phyloP scores from a whole-genome alignment of 257 asterid species.

The Ophiorrhiza pumila region DNA sequence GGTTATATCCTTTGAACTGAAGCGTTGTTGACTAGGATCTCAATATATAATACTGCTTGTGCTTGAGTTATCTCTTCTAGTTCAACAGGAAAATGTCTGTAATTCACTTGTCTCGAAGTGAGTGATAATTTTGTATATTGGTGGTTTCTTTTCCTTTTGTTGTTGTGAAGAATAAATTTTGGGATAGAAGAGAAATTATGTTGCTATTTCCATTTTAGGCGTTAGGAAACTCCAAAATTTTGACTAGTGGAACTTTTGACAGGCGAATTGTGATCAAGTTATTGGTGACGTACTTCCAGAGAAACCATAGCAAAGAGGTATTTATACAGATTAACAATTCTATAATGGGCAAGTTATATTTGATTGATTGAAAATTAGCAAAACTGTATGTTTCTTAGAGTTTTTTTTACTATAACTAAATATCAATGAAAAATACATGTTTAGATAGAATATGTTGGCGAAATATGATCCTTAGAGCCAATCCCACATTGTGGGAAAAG shows the following conservation, averaged over 20 bases:
- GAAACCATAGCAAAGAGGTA: slow-evolving; percentile 98
- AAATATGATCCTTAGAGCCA: too few species aligned
- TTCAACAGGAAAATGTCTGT: background rate
- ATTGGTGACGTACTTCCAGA: slow-evolving; percentile 92
- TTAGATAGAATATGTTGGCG: too few species aligned
- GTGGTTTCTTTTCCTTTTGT: background rate
- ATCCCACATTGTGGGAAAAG: too few species aligned
- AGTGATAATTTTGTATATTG: background rate
- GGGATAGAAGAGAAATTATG: background rate
- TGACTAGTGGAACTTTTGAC: slow-evolving; percentile 27
- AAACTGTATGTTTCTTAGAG: too few species aligned
- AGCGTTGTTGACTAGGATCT: background rate
- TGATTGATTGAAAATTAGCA: background rate
- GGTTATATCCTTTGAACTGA: slow-evolving; percentile 42
- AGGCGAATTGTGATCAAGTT: slow-evolving; percentile 98
- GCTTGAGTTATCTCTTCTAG: background rate
- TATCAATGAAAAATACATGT: too few species aligned
- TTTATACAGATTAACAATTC: background rate
- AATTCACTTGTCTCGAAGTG: background rate
- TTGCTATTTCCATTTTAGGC: background rate
- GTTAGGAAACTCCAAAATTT: background rate
- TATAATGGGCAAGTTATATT: background rate
- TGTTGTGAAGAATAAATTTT: background rate
- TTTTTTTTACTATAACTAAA: too few species aligned
- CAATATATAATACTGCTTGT: background rate